Evolutionary conservation across 257 asterid species (phyloP).

Genomic region (Jacaranda copaia): DNA sequence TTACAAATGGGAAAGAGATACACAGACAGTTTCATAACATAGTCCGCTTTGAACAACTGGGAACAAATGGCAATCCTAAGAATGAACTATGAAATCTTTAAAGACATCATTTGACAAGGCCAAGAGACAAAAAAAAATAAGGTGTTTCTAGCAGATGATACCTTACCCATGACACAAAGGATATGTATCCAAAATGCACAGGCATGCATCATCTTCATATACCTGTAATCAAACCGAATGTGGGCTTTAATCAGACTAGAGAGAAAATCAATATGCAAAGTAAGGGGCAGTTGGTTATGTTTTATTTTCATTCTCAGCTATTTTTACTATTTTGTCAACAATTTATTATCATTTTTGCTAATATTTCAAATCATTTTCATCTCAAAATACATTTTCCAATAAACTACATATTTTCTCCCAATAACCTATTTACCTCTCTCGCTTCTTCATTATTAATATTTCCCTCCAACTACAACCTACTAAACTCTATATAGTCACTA

Average conservation of each 20-base stretch:
- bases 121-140: constrained; percentile 20
- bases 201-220: constrained; percentile 88
- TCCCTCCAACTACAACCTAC: no score
- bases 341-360: no score
- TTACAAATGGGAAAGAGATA: neutral
- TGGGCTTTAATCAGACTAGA: constrained; percentile 29
- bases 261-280: constrained; percentile 8
- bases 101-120: neutral
- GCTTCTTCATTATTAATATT: no score
- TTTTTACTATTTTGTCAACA: no score
- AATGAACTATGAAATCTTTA: neutral
- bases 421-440: no score
- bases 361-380: no score
- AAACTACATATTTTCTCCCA: no score
- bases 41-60: neutral
- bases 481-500: no score
- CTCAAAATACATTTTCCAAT: no score
- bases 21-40: neutral
- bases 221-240: constrained; percentile 59
- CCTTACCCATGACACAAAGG: constrained; percentile 99
- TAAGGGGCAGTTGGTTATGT: no score
- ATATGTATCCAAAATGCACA: constrained; percentile 88
- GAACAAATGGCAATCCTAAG: neutral
- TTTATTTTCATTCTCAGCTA: no score
- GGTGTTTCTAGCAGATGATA: constrained; percentile 54